phyloP scores from a whole-genome alignment of 2,329 filamentous ascomycete genomes.

The Hymenoscyphus infarciens region DNA sequence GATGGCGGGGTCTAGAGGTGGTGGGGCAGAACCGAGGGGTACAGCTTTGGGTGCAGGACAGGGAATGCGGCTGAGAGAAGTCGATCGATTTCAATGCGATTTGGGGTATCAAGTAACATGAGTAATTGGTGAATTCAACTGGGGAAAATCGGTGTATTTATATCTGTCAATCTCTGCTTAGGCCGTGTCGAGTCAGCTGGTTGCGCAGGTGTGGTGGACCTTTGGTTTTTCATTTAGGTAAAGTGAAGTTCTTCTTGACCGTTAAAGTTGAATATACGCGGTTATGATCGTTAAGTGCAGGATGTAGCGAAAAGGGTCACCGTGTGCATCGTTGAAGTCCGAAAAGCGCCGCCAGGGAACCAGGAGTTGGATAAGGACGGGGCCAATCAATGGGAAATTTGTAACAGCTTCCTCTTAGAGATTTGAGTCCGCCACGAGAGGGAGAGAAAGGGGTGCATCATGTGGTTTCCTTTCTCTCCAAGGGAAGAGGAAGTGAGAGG shows the following conservation, averaged over 20 bases:
- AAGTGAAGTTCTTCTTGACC: slow-evolving; percentile 16
- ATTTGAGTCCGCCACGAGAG: slow-evolving; percentile 6
- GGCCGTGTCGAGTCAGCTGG: neutral
- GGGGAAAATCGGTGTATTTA: neutral
- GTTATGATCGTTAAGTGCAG: slow-evolving; percentile 23
- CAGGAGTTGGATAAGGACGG: slow-evolving; percentile 19
- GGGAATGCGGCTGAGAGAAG: slow-evolving; percentile 1
- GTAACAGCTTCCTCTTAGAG: slow-evolving; percentile 16
- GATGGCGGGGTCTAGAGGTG: neutral
- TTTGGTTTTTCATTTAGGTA: slow-evolving; percentile 5
- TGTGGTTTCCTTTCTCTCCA: neutral
- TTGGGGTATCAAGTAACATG: neutral
- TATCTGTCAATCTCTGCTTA: neutral
- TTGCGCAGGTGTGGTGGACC: neutral
- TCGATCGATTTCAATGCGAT: neutral
- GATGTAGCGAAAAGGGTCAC: neutral
- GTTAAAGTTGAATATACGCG: slow-evolving; percentile 29
- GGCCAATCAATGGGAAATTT: slow-evolving; percentile 22
- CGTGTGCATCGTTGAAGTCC: slow-evolving; percentile 6
- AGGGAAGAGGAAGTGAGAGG: neutral
- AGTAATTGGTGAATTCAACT: neutral
- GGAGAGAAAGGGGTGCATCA: neutral
- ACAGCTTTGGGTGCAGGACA: neutral
- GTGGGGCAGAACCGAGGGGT: slow-evolving; percentile 4
- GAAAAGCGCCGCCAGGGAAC: slow-evolving; percentile 17